phyloP scores from a whole-genome alignment of 139 green algal genomes.

The Chlamydomonas sp. region DNA sequence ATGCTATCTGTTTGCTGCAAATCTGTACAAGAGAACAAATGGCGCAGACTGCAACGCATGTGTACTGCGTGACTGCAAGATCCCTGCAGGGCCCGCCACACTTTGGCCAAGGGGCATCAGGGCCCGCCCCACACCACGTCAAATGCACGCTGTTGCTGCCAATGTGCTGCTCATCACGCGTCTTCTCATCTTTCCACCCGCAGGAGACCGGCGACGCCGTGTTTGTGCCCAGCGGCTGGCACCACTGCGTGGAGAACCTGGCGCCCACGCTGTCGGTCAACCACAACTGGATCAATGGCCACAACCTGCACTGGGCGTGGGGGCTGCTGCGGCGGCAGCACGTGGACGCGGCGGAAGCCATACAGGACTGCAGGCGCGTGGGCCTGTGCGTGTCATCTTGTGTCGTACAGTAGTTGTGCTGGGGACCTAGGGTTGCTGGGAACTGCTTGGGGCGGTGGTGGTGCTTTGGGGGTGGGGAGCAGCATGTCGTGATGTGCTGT shows the following conservation, averaged over 20 bases:
- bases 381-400: not conserved
- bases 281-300: conserved; percentile 77
- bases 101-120: no score
- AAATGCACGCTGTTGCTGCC: not conserved
- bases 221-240: conserved; percentile 95
- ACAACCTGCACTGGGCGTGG: conserved; percentile 71
- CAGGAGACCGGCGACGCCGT: conserved; percentile 68
- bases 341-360: conserved; percentile 54
- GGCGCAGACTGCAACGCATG: no score
- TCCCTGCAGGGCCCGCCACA: no score
- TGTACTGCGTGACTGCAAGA: no score
- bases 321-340: conserved; percentile 59
- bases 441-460: not conserved
- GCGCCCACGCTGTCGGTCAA: conserved; percentile 84
- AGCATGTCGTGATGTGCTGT: not conserved
- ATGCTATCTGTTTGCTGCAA: no score
- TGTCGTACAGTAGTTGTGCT: not conserved
- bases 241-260: conserved; percentile 90
- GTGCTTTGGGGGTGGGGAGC: not conserved
- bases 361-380: conserved; percentile 75
- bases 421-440: not conserved
- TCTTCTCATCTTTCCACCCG: no score
- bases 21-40: no score
- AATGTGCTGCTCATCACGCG: not conserved
- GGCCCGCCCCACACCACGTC: no score